Percentiles rank a stretch among this genome's conserved stretches.
Evolutionary conservation across 352 stramenopile species (phyloP).

Genomic region (Phytophthora constricta): DNA sequence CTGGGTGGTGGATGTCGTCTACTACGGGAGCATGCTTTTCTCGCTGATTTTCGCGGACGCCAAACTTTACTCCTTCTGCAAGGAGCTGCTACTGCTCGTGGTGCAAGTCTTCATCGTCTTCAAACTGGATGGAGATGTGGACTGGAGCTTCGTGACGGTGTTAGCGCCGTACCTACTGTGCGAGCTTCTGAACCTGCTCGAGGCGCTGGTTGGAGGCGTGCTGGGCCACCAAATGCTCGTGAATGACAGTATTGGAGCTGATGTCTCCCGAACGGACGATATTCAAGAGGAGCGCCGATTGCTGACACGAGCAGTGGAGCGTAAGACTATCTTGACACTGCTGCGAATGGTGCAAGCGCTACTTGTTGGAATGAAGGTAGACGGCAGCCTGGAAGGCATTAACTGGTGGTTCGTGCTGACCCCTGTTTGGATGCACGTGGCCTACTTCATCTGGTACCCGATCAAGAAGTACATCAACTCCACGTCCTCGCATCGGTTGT

Average conservation of each 20-base stretch:
- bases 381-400: conserved; percentile 47
- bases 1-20: conserved; percentile 37
- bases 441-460: conserved; percentile 57
- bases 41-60: conserved; percentile 25
- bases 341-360: conserved; percentile 56
- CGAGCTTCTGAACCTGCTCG: conserved; percentile 69
- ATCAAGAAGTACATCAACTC: conserved; percentile 58
- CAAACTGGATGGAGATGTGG: conserved; percentile 68
- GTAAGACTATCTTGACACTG: conserved; percentile 46
- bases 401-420: conserved; percentile 81
- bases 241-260: conserved; percentile 60
- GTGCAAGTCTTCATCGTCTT: conserved; percentile 82
- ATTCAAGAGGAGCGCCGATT: conserved; percentile 59
- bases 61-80: conserved; percentile 45
- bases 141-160: conserved; percentile 63
- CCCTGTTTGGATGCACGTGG: conserved; percentile 72
- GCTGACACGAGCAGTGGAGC: conserved; percentile 44
- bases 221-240: conserved; percentile 66
- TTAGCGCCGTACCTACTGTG: conserved; percentile 77
- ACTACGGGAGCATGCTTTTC: conserved; percentile 33
- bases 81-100: conserved; percentile 66
- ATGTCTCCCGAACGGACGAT: conserved; percentile 53
- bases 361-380: conserved; percentile 70
- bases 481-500: conserved; percentile 45
- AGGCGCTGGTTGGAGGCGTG: conserved; percentile 54